Evolutionary conservation across 1,139 yeast genomes (phyloP).

Genomic region (Debaryomycetaceae sp.): DNA sequence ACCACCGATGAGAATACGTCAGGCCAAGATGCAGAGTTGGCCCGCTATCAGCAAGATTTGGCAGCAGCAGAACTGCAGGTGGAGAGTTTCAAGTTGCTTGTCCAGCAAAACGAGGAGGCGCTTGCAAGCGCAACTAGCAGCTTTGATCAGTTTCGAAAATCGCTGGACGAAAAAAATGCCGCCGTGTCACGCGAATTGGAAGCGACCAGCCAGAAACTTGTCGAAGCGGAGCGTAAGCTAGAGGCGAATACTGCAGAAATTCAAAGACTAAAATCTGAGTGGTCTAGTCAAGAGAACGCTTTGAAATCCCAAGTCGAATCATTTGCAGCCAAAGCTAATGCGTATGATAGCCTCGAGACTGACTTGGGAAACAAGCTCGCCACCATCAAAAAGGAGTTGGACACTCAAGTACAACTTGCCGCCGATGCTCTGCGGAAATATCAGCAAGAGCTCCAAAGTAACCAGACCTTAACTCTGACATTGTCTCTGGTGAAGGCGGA

Average conservation of each 20-base stretch:
- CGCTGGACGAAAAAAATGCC: slow-evolving; percentile 13
- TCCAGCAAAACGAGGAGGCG: slow-evolving; percentile 33
- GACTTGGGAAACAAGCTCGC: slow-evolving; percentile 25
- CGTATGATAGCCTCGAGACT: slow-evolving; percentile 23
- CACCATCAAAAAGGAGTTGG: slow-evolving; percentile 32
- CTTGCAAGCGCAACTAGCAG: slow-evolving; percentile 26
- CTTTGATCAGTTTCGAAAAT: slow-evolving; percentile 23
- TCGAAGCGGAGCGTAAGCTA: slow-evolving; percentile 15
- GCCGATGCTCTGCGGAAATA: slow-evolving; percentile 42
- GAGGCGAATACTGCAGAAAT: slow-evolving; percentile 14
- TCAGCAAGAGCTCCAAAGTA: slow-evolving; percentile 46
- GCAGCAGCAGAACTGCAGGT: slow-evolving; percentile 29
- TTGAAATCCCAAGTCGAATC: slow-evolving; percentile 15
- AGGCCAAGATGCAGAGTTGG: not conserved
- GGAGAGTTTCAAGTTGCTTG: slow-evolving; percentile 25
- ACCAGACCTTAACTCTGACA: slow-evolving; percentile 41
- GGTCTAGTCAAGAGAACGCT: slow-evolving; percentile 11
- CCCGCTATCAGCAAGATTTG: slow-evolving; percentile 25
- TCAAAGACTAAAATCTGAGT: slow-evolving; percentile 5
- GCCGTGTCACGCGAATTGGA: not conserved
- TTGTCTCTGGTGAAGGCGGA: slow-evolving; percentile 35
- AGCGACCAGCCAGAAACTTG: not conserved
- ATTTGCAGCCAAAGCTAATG: slow-evolving; percentile 17
- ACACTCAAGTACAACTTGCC: slow-evolving; percentile 39
- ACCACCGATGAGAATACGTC: not conserved